Base-by-base conservation (phyloP, 2,329 filamentous ascomycete genomes). In the Kalaharituber pfeilii region DNA sequence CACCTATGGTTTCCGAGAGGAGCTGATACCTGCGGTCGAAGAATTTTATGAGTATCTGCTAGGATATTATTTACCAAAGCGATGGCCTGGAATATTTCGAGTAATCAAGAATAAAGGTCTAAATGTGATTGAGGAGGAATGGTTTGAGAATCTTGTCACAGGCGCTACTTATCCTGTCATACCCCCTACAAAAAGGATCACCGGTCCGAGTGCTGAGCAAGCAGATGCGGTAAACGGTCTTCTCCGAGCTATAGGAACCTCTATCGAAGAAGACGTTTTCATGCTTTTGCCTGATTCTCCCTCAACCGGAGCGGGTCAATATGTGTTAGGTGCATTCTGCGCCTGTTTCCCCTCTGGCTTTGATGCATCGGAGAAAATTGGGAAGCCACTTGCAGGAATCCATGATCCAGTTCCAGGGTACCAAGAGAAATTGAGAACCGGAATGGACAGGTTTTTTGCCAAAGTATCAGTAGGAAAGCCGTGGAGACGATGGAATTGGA, bases 391-490 rank as follows among this genome's bases (percentile, higher is more conserved):
- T 20, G 64, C 64, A 44, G 72, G 74, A 22, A 73, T 78, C 9
- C 76, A 79, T 54, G 64, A 56, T 15, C 73, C 73, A 0, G 75
- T 78, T 33, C 76, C 76, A 0, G 67, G 68, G 0, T 78, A 76
- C 53, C 5, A 54, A 33, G 71, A 75, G 15, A 76, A 73, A 65
- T 76, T 78, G 26, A 74, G 71, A 0, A 61, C 66, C 0, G 77
- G 74, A 56, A 76, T 78, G 74, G 75, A 78, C 63, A 68, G 69
- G 5, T 76, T 73, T 62, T 77, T 78, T 57, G 60, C 62, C 2
- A 70, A 68, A 49, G 51, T 77, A 0, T 67, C 72, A 53, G 71
- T 71, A 0, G 75, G 74, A 0, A 75, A 53, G 51, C 36, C 51
- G 6, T 52, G 54, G 11, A 36, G 33, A 26, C 45, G 51, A 26